Base-by-base conservation (phyloP, 257 asterid genomes). In the Solanum microdontum region DNA sequence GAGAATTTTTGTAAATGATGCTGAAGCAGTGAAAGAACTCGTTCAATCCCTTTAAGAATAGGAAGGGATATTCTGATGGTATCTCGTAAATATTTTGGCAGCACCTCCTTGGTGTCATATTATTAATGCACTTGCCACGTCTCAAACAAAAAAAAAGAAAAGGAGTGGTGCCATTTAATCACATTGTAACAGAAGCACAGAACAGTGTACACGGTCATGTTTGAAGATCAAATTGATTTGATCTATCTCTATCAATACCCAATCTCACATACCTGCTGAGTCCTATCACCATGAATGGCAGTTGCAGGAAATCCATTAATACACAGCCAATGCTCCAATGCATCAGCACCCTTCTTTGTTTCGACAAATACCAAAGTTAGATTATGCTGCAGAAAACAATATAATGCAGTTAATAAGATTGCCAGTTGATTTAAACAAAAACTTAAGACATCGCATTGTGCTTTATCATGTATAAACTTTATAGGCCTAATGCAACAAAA, bases 311-410 rank as follows among this genome's bases (percentile, higher is more conserved):
- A 95, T 36, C 96, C 94, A 88, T 92, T 94, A 62, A 40, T 51
- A 74, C 86, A 92, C 72, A 95, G 88, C 97, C 96, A 95, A 86
- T 94, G 88, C 86, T 94, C 98, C 93, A 95, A 92, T 17, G 98
- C 90, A 87, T 95, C 98, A 72, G 98, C 98, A 88, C 98, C 97
- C 86, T 93, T 94, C 94, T 95, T 95, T 37, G 98, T 95, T 91
- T 95, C 98, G 90, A 95, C 98, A 87, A 95, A 95, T 83, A 95
- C 98, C 86, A 95, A 89, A 69, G 97, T 93, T 58, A 94, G 94
- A 82, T 95, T 85, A 87, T 94, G 97, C 98, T 93, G 96, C 92
- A 89, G 87, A 87, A 87, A 87, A 76, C 40, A 88, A 58, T 40
- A 66, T 48, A 87, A 66, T 13, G 58, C 76, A 87, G 70, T 86